Conservation (phyloP, 345 rosid genomes). For the Jatropha curcas region DNA sequence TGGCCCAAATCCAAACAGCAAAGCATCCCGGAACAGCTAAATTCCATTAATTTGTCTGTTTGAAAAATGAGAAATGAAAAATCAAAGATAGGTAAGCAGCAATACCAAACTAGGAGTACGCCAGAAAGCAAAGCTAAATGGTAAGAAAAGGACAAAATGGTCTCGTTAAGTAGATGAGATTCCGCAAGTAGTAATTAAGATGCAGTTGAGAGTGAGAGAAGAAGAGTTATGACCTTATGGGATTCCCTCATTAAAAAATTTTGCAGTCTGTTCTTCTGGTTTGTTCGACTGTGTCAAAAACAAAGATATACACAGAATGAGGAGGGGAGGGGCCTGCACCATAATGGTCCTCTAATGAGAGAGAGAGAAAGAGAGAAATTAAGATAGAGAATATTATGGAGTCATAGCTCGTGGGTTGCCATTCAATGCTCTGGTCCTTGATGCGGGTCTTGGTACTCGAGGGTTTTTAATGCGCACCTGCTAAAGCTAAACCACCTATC, state of each 20-base stretch:
- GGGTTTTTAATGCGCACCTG: constrained; percentile 36
- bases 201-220: background rate
- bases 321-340: background rate
- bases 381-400: constrained; percentile 19
- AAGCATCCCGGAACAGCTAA: too few relatives aligned
- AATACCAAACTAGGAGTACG: too few relatives aligned
- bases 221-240: constrained; percentile 12
- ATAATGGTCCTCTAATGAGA: background rate
- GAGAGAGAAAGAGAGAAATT: constrained; percentile 9
- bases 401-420: constrained; percentile 20
- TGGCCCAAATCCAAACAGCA: too few relatives aligned
- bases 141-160: constrained; percentile 22
- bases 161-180: constrained; percentile 24
- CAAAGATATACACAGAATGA: constrained; percentile 8
- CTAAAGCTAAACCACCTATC: background rate
- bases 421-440: constrained; percentile 41
- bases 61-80: background rate
- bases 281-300: constrained; percentile 13
- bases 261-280: constrained; percentile 18
- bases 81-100: background rate
- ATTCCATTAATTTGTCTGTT: too few relatives aligned
- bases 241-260: constrained; percentile 24
- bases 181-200: constrained; percentile 28
- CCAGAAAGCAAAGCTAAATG: constrained; percentile 8
- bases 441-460: constrained; percentile 28